Conservation (phyloP, 257 asterid genomes). For the Solanum pennellii region DNA sequence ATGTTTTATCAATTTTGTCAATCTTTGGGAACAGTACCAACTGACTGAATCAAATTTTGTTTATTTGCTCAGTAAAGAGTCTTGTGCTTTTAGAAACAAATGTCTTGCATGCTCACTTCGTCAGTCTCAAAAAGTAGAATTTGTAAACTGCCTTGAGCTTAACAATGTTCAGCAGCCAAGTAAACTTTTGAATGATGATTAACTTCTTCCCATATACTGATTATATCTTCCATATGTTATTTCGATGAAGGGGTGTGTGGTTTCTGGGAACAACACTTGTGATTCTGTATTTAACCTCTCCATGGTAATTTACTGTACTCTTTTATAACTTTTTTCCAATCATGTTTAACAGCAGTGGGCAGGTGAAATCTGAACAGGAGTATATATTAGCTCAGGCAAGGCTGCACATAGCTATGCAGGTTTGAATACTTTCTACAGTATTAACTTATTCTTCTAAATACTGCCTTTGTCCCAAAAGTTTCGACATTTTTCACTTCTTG, state of each 20-base stretch:
- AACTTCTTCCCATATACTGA: not conserved
- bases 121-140: not conserved
- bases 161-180: not conserved
- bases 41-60: not conserved
- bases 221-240: not conserved
- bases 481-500: not conserved
- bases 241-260: not conserved
- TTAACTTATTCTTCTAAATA: not conserved
- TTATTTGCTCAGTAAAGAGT: not conserved
- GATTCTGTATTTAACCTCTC: not conserved
- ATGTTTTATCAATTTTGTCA: not conserved
- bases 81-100: not conserved
- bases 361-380: conserved; percentile 95
- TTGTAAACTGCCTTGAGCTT: not conserved
- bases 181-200: not conserved
- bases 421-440: conserved; percentile 12
- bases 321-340: not conserved
- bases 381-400: conserved; percentile 76
- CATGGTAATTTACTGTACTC: not conserved
- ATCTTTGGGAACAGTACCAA: not conserved
- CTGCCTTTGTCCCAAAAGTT: not conserved
- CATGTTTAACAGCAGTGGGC: conserved; percentile 5
- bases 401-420: conserved; percentile 93
- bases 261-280: not conserved
- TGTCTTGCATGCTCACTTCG: not conserved